Base-by-base conservation (phyloP, 768 basidiomycete species). In the Mycena pura region DNA sequence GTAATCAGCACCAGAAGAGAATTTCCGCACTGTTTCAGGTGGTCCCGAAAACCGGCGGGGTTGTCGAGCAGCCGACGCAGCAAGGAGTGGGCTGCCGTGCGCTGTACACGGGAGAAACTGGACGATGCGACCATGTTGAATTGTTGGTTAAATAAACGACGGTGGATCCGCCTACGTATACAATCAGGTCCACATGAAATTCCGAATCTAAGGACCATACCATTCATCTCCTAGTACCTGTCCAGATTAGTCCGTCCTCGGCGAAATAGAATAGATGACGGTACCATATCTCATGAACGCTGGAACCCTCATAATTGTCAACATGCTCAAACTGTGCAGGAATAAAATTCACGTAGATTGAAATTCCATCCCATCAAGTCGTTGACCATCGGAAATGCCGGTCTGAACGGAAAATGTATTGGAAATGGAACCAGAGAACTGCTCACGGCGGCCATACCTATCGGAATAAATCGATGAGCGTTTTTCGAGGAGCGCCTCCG, bases 401-500 rank as follows among this genome's bases (percentile, higher is more conserved):
- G 43, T 24, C 66, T 67, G 36, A 28, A 19, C 47, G 6, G 22
- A 36, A 32, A 43, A 25, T 44, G 13, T 7, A 15, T 38, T 21
- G 5, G 31, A 56, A 41, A 53, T 41, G 17, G 43, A 46, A 44
- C 40, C 31, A 25, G 14, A 51, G 47, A 63, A 52, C 11, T 49
- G 46, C 32, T 45, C n/a, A n/a, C n/a, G n/a, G n/a, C n/a, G n/a
- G n/a, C n/a, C 64, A 19, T 76, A 78, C 49, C 80, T 72, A 63
- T 70, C 71, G 6, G 80, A 79, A 64, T 81, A 81, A 6, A 75
- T 77, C 6, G 69, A 60, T 1, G 77, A 77, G 13, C 76, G 68
- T 40, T 74, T 74, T 38, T 78, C 75, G n/a, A 81, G 70, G 6
- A 81, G 67, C 9, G 76, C 77, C 25, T 71, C 71, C 3, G 74